These are phyloP conservation scores for Argentina anserina DNA, from an alignment of 306 rosid genomes.

Conservation along the genomic window DNA sequence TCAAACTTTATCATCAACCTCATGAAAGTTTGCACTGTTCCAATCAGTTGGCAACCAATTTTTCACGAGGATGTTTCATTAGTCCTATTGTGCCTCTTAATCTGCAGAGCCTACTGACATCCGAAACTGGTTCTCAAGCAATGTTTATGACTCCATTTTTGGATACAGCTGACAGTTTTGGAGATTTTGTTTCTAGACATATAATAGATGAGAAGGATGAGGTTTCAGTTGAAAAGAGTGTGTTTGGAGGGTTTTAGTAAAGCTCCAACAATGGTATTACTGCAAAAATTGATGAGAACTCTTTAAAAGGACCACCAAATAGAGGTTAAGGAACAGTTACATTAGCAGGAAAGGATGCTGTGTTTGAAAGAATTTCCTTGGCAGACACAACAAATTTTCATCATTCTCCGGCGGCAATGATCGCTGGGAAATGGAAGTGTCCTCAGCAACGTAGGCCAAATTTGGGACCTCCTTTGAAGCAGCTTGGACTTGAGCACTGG, in stretches of 20 bases:
- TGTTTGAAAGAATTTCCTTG: constrained; percentile 45
- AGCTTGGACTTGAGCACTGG: constrained; percentile 88
- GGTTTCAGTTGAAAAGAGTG: constrained; percentile 18
- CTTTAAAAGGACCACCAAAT: constrained; percentile 25
- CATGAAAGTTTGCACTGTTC: neutral
- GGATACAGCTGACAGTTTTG: constrained; percentile 30
- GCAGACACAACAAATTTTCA: constrained; percentile 64
- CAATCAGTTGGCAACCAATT: neutral
- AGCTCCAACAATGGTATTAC: constrained; percentile 21
- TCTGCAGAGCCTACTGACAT: constrained; percentile 68
- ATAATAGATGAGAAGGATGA: constrained; percentile 26
- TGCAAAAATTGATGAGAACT: constrained; percentile 28
- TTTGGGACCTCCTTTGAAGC: constrained; percentile 73
- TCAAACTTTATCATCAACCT: neutral
- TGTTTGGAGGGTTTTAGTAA: neutral
- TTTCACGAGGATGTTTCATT: neutral
- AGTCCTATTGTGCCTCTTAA: neutral
- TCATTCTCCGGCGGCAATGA: constrained; percentile 30
- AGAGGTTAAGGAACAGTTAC: constrained; percentile 3
- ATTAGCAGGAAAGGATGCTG: constrained; percentile 24
- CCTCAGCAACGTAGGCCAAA: constrained; percentile 75
- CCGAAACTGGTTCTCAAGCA: constrained; percentile 77
- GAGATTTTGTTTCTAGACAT: constrained; percentile 23
- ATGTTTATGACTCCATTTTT: constrained; percentile 54
- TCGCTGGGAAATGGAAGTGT: constrained; percentile 79